phyloP scores from a whole-genome alignment of 2,329 filamentous ascomycete species.

The Sordariomycetes sp. region DNA sequence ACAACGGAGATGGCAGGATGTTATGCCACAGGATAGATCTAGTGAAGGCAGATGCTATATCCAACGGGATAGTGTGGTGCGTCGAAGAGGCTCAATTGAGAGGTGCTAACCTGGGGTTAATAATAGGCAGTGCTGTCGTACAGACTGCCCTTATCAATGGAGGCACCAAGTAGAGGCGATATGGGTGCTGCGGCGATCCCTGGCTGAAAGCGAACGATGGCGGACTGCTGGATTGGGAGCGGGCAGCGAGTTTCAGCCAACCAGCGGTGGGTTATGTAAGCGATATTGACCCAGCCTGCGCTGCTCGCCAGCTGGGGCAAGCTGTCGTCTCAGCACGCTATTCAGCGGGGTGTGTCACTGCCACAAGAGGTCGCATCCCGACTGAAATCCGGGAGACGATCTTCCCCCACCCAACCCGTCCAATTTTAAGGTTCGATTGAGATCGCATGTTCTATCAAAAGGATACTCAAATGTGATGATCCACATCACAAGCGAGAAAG shows the following conservation, averaged over 20 bases:
- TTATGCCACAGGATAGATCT: neutral
- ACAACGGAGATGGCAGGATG: neutral
- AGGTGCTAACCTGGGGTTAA: neutral
- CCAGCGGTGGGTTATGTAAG: neutral
- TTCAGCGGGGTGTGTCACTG: neutral
- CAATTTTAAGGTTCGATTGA: too few species aligned
- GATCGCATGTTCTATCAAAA: too few species aligned
- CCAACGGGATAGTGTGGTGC: too few species aligned
- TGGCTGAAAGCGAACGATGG: neutral
- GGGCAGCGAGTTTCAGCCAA: neutral
- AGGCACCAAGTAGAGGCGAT: neutral
- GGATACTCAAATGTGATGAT: too few species aligned
- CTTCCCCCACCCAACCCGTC: too few species aligned
- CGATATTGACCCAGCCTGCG: neutral
- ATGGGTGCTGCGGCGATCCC: neutral
- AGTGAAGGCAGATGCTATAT: too few species aligned
- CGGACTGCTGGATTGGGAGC: neutral
- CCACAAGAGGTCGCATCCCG: too few species aligned
- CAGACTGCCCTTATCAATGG: neutral
- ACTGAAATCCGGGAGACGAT: too few species aligned
- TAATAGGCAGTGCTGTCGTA: neutral
- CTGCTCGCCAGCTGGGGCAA: too few species aligned
- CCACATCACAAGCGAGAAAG: too few species aligned
- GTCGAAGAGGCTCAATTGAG: neutral
- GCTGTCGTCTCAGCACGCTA: too few species aligned